Evolutionary conservation across 148 eudicot species (phyloP).

Genomic region (Oxyria digyna): DNA sequence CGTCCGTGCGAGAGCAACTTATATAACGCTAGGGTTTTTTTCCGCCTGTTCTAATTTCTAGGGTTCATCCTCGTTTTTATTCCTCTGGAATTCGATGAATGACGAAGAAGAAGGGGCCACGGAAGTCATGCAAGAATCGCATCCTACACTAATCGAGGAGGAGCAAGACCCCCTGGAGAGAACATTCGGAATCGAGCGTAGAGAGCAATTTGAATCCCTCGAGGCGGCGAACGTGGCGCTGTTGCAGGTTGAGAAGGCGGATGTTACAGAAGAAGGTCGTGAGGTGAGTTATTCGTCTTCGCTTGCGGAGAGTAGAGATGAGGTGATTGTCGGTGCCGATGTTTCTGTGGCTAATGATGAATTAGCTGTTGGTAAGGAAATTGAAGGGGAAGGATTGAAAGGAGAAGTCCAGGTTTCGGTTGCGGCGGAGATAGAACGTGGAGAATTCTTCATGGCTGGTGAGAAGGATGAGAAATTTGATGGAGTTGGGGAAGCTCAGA

Average conservation of each 20-base stretch:
- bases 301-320: background rate
- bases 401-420: background rate
- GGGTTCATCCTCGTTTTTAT: conserved; percentile 1
- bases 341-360: background rate
- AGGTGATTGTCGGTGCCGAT: background rate
- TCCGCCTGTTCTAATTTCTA: background rate
- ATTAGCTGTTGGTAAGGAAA: background rate
- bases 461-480: background rate
- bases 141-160: conserved; percentile 3
- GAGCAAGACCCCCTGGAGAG: conserved; percentile 9
- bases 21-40: background rate
- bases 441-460: background rate
- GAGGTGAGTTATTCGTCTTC: background rate
- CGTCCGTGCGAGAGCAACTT: background rate
- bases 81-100: conserved; percentile 14
- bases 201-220: conserved; percentile 2
- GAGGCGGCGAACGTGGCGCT: conserved; percentile 11
- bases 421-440: background rate
- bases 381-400: background rate
- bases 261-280: conserved; percentile 3
- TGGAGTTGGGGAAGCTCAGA: background rate
- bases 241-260: background rate
- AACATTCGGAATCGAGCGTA: background rate
- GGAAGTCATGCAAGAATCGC: conserved; percentile 4
- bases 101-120: conserved; percentile 23